Conservation (phyloP, 1,284 basidiomycete species). For the Porogramme epimiltina region DNA sequence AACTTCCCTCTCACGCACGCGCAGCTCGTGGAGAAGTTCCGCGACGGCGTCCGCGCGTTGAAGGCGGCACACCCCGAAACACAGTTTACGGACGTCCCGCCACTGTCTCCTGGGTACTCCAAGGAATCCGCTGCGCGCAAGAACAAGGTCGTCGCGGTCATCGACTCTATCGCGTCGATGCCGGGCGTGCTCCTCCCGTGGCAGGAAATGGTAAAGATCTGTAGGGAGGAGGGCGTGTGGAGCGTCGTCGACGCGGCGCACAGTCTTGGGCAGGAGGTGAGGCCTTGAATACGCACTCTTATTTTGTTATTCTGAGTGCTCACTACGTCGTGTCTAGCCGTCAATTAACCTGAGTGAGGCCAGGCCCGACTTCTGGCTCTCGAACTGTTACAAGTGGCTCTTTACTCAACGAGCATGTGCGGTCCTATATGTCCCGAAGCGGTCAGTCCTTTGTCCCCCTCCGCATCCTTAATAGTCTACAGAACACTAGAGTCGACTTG, state of each 20-base stretch:
- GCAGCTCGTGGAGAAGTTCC: conserved; percentile 59
- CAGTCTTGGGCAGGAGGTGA: conserved; percentile 59
- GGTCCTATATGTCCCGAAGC: conserved; percentile 75
- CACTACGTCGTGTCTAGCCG: conserved; percentile 19
- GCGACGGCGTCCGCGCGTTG: conserved; percentile 36
- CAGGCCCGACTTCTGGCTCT: conserved; percentile 81
- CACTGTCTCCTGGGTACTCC: conserved; percentile 15
- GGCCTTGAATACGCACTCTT: neutral
- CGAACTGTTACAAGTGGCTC: conserved; percentile 88
- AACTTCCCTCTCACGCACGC: conserved; percentile 59
- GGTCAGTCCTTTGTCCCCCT: conserved; percentile 35
- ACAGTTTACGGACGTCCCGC: conserved; percentile 27
- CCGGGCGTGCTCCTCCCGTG: conserved; percentile 82
- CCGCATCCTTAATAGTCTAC: too few relatives aligned
- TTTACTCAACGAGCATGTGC: conserved; percentile 73
- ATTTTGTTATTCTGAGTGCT: too few relatives aligned
- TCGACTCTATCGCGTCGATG: conserved; percentile 73
- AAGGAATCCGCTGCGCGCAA: conserved; percentile 21
- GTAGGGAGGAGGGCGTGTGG: conserved; percentile 66
- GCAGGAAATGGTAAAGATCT: conserved; percentile 75
- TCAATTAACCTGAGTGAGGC: conserved; percentile 60
- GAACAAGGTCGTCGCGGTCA: conserved; percentile 58
- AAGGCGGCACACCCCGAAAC: conserved; percentile 36
- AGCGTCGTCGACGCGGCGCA: conserved; percentile 86
- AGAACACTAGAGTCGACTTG: too few relatives aligned